Percentiles rank a stretch among this genome's conserved stretches.
Conservation (phyloP, 1,284 basidiomycete species). For the Lentinula novae-zelandiae region DNA sequence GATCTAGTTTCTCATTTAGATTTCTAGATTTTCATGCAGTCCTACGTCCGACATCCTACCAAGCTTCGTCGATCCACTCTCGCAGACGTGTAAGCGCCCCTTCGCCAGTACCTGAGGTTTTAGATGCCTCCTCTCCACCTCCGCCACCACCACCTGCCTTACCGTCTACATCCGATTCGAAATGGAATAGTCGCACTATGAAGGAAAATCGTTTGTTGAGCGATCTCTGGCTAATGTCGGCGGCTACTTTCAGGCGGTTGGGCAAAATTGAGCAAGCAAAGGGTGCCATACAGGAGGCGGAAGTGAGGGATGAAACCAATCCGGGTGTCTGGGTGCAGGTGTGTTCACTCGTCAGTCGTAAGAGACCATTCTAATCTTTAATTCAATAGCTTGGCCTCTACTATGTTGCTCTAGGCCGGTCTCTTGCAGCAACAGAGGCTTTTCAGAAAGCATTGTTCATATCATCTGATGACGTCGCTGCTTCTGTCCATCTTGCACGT, state of each 20-base stretch:
- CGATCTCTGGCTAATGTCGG: conserved; percentile 90
- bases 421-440: conserved; percentile 64
- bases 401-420: conserved; percentile 54
- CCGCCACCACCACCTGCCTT: conserved; percentile 40
- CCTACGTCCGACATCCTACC: conserved; percentile 60
- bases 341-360: conserved; percentile 20
- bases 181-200: conserved; percentile 44
- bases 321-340: conserved; percentile 95
- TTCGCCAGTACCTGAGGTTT: conserved; percentile 23
- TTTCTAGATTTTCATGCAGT: conserved; percentile 60
- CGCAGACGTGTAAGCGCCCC: conserved; percentile 12
- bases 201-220: conserved; percentile 74
- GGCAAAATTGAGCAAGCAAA: conserved; percentile 88
- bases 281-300: conserved; percentile 93
- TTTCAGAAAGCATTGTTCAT: conserved; percentile 85
- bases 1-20: neutral
- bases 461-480: conserved; percentile 70
- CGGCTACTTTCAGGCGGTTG: conserved; percentile 88
- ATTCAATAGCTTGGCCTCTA: conserved; percentile 70
- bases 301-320: conserved; percentile 82
- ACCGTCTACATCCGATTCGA: conserved; percentile 33
- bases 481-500: conserved; percentile 72
- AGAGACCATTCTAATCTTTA: neutral
- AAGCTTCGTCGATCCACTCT: conserved; percentile 68
- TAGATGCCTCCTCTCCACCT: conserved; percentile 33